phyloP scores from a whole-genome alignment of 78 protist species.

The Guillardia theta region DNA sequence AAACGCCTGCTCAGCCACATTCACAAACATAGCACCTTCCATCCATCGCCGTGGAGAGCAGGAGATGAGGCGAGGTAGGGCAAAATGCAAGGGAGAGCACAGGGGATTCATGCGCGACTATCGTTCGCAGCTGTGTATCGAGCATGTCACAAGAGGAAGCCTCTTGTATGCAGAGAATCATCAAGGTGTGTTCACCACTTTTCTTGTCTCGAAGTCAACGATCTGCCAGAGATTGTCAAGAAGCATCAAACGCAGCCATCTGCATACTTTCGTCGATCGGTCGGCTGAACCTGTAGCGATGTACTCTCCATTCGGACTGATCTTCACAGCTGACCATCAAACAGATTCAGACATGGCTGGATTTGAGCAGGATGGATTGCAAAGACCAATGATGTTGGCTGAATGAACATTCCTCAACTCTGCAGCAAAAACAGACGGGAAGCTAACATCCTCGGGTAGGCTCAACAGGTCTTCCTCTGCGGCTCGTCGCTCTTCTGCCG shows the following conservation, averaged over 20 bases:
- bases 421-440: not conserved
- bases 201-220: not conserved
- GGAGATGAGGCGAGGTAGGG: not conserved
- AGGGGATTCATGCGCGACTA: not conserved
- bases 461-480: not conserved
- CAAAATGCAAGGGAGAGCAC: not conserved
- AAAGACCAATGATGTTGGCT: not conserved
- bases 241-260: not conserved
- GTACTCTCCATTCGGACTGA: not conserved
- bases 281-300: not conserved
- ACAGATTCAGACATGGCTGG: not conserved
- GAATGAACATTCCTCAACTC: not conserved
- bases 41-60: slow-evolving; percentile 26
- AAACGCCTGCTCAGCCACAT: no score
- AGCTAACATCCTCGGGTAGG: not conserved
- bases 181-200: not conserved
- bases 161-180: not conserved
- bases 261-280: not conserved
- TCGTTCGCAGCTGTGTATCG: not conserved
- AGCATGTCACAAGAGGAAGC: not conserved
- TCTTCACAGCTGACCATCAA: not conserved
- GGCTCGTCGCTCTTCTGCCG: not conserved
- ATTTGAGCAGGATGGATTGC: not conserved
- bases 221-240: not conserved
- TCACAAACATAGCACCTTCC: no score